phyloP scores from a whole-genome alignment of 2,329 filamentous ascomycete species.

The Exophiala lecanii-corni region DNA sequence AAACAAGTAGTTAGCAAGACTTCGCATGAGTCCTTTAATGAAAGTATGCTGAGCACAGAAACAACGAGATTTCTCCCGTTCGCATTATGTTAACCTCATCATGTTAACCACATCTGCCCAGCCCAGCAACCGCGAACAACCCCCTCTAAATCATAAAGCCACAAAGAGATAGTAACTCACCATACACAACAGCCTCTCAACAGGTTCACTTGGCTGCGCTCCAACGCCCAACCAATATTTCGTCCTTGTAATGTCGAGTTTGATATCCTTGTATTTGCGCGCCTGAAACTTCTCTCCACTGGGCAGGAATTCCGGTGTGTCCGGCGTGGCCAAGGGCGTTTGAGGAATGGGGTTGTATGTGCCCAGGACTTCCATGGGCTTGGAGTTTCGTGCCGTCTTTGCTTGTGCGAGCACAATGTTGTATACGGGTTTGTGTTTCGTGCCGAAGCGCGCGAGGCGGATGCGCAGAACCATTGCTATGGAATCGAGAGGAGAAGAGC shows the following conservation, averaged over 20 bases:
- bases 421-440: conserved; percentile 83
- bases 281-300: conserved; percentile 48
- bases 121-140: no score
- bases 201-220: conserved; percentile 85
- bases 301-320: conserved; percentile 18
- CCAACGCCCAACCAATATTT: conserved; percentile 97
- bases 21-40: no score
- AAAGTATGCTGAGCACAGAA: no score
- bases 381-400: conserved; percentile 82
- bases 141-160: no score
- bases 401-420: conserved; percentile 96
- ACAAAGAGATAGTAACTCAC: conserved; percentile 50
- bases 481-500: conserved; percentile 1
- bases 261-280: conserved; percentile 82
- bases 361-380: conserved; percentile 87
- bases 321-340: conserved; percentile 34
- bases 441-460: conserved; percentile 88
- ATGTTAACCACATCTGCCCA: no score
- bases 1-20: no score
- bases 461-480: conserved; percentile 83
- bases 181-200: conserved; percentile 81
- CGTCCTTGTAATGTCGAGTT: conserved; percentile 73
- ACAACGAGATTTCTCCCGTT: no score
- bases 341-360: conserved; percentile 59
- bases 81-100: no score